A percentile compares a stretch with the other conserved stretches of the same genome.
Evolutionary conservation across 2,329 filamentous ascomycete species (phyloP).

Genomic region (Botryotinia convoluta): DNA sequence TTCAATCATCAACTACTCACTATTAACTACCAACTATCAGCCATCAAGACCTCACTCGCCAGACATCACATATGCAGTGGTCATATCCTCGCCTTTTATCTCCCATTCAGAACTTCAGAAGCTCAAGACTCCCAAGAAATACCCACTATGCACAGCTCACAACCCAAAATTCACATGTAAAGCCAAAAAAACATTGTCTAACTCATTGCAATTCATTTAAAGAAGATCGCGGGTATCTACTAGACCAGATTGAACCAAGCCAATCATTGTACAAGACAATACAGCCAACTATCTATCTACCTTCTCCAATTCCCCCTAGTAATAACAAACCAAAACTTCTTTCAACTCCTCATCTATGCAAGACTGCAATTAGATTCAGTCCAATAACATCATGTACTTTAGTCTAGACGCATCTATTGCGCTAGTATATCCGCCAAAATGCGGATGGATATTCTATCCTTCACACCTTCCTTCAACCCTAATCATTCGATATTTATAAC

Average conservation of each 20-base stretch:
- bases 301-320: background rate
- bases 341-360: slow-evolving; percentile 8
- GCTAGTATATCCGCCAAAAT: background rate
- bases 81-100: background rate
- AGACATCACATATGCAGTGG: background rate
- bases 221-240: slow-evolving; percentile 5
- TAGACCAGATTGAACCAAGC: background rate
- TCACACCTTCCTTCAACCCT: background rate
- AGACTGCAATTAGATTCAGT: background rate
- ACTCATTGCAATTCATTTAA: background rate
- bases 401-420: slow-evolving; percentile 8
- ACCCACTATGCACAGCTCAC: background rate
- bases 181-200: background rate
- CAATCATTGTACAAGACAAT: background rate
- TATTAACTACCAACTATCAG: no score
- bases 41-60: background rate
- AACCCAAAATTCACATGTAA: background rate
- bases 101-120: background rate
- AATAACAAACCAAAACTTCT: background rate
- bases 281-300: background rate
- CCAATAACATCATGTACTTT: background rate
- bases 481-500: slow-evolving; percentile 49
- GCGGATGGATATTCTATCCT: background rate
- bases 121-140: background rate
- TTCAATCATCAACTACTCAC: no score